Evolutionary conservation across 257 asterid genomes (phyloP), one percentile per base, ranked within the genome.

Genomic region (Vinca minor): DNA sequence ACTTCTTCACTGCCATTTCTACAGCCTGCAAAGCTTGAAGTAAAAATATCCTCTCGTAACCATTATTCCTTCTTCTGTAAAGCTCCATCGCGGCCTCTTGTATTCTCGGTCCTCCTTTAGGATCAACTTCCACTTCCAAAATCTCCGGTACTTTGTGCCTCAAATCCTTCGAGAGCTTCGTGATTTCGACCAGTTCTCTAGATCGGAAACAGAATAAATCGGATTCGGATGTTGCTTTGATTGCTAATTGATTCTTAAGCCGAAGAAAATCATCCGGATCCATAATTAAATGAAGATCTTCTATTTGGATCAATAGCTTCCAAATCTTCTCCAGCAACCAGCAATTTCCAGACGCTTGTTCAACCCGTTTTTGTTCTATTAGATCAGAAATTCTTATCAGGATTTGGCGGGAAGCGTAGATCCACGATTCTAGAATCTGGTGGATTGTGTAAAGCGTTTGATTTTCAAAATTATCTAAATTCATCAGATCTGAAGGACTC

Each of bases 1-100:
- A 91, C 59, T 73, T 70, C 83, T 88, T 91, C 74, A 82, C 81
- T 58, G 87, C 94, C 79, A 79, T 84, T 80, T 91, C 98, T 74
- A 88, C 91, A 39, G 94, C 95, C 69, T 91, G 98, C 82, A 91
- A 69, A 6, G 81, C 98, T 77, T 91, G 98, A 62, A 91, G 81
- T 41, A 91, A 70, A 63, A 86, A 94, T 62, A 91, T 83, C 68
- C 82, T 84, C 36, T 71, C 74, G 48, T 34, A 73, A 1, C 77
- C 82, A 14, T n/a, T n/a, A n/a, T 66, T 74, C 75, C 78, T 86
- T 13, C 56, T 72, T 65, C 76, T 50, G 65, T 83, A 91, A 60
- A 91, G 26, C 39, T 87, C 83, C 98, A 91, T 86, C 69, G 96
- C 88, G 34, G 95, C 92, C 75, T 86, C 88, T 67, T 88, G 96